Conservation (phyloP, 192 early-diverging fungal genomes). For the Phycomyces blakesleeanus region DNA sequence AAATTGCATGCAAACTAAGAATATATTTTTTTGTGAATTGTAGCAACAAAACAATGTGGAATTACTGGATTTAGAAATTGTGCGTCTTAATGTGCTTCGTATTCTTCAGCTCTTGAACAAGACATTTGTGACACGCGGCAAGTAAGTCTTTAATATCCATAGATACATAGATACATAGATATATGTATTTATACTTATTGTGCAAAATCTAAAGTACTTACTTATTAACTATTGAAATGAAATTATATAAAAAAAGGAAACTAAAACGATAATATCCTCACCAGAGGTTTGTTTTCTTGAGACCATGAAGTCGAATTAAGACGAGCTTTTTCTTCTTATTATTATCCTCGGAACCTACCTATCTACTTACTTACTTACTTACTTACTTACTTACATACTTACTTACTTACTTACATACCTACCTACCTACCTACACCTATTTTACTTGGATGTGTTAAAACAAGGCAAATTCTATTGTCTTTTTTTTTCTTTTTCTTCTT, state of each 20-base stretch:
- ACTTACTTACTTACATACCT: not conserved
- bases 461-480: no score
- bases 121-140: constrained; percentile 63
- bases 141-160: constrained; percentile 35
- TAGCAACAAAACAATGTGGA: constrained; percentile 90
- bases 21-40: not conserved
- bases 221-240: no score
- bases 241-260: no score
- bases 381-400: not conserved
- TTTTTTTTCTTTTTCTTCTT: no score
- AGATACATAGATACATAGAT: not conserved
- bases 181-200: constrained; percentile 1
- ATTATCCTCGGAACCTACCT: not conserved
- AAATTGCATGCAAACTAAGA: not conserved
- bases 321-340: not conserved
- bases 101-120: constrained; percentile 79
- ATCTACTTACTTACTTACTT: not conserved
- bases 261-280: no score
- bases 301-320: not conserved
- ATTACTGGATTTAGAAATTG: constrained; percentile 88
- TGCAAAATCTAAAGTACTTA: no score
- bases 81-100: constrained; percentile 82
- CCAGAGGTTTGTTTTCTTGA: not conserved
- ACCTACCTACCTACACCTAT: not conserved
- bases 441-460: no score